Base-by-base conservation (phyloP, 2,329 filamentous ascomycete species). In the Tolypocladium inflatum region DNA sequence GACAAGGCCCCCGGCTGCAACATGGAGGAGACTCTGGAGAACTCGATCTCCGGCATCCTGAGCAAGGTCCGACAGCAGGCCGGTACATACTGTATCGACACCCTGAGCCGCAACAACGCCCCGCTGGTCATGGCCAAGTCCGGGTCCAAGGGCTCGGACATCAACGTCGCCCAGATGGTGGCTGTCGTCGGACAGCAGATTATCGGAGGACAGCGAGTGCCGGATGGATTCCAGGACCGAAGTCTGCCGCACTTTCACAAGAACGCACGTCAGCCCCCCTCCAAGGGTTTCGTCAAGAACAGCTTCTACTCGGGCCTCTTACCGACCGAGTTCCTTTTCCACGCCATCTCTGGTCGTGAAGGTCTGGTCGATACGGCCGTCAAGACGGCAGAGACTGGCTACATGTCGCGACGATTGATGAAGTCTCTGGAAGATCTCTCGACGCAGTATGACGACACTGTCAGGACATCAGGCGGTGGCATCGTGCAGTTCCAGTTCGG, bases 161-260 rank as follows among this genome's bases (percentile, higher is more conserved):
- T 99, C 78, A 99, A 99, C 79, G 94, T 99, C 39, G 94, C 94
- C 10, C 94, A 99, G 77, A 99, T 99, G 94, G 89, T 97, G 70
- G 93, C 94, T 58, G 86, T 92, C 59, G 94, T 99, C 69, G 94
- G 94, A 55, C 94, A 99, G 74, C 94, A 99, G 66, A 97, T 97
- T 83, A 97, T 99, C 67, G 89, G 89, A 60, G 91, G 91, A 54
- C 85, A 89, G 68, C 92, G 94, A 83, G 92, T 99, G 38, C 84
- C 90, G 51, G 91, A 99, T 73, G 94, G 94, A 8, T 99, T 99
- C 75, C 93, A 97, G 70, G 93, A 97, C 72, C 86, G 94, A 67
- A 97, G 88, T 58, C 74, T 99, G 57, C 94, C 94, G 43, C 94
- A 99, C 73, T 99, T 97, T 70, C 88, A 91, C 57, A 97, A 97